Base-by-base conservation (phyloP, 768 basidiomycete species). In the Rhodotorula toruloides region DNA sequence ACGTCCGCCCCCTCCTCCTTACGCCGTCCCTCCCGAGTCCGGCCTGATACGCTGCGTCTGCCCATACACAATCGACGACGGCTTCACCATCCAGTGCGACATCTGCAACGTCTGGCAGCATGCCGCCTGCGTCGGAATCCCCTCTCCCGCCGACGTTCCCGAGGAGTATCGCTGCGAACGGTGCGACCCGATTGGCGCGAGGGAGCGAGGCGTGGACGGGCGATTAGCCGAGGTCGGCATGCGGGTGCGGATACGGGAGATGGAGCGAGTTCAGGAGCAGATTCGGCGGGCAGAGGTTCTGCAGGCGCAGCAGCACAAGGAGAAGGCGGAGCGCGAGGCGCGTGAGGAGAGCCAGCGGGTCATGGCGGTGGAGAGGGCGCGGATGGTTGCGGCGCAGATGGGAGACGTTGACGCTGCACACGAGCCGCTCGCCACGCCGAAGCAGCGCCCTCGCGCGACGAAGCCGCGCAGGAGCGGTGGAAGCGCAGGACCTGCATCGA, bases 81-180 rank as follows among this genome's bases (percentile, higher is more conserved):
- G 90, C 29, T 89, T 87, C 76, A 87, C 85, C 16, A 88, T 92
- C 68, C 88, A 87, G 16, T 93, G 91, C 78, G 91, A 92, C 76
- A 76, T 79, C 54, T 93, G 91, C 75, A 83, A 82, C 29, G 83
- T 86, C 44, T 92, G 91, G 90, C 87, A 86, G 72, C 91, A 93
- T 78, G 85, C 84, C 12, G 85, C 84, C 13, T 92, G 91, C 78
- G 78, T 81, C 57, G 76, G 77, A 13, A 78, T 79, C 63, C 44
- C 55, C 22, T 56, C 65, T 21, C 63, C 61, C 27, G 54, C 68
- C 8, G 71, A 78, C 49, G 86, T 88, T 0, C 87, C 88, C 2
- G 89, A 91, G 53, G 83, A 86, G 62, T 91, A 88, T 81, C 77
- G 78, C 31, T 96, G 91, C 77, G 88, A 88, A 82, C 74, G 80